Percentiles rank a stretch among this genome's conserved stretches.
These are phyloP conservation scores for Pseudohyphozyma bogoriensis DNA, from an alignment of 768 basidiomycete genomes.

Conservation along the genomic window DNA sequence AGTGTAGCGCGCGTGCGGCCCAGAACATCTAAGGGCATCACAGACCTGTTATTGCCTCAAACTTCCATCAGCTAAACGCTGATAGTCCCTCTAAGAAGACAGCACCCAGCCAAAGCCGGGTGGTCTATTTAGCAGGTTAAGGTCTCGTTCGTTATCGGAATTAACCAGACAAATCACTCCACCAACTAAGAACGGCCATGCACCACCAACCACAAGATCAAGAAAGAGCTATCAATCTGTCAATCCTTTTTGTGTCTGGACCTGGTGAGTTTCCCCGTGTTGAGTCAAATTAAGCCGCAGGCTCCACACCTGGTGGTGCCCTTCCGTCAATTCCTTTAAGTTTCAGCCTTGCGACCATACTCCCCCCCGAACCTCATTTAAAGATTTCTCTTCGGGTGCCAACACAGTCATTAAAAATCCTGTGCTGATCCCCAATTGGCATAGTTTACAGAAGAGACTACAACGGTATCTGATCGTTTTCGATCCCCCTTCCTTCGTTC, in stretches of 20 bases:
- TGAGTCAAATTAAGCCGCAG: slow-evolving; percentile 79
- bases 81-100: no score
- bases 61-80: no score
- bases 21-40: no score
- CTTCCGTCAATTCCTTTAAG: slow-evolving; percentile 77
- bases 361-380: slow-evolving; percentile 63
- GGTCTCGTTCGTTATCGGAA: slow-evolving; percentile 90
- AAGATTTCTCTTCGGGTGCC: slow-evolving; percentile 80
- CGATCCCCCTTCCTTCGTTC: no score
- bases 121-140: slow-evolving; percentile 86
- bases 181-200: slow-evolving; percentile 81
- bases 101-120: no score
- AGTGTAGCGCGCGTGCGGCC: no score
- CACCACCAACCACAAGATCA: slow-evolving; percentile 78
- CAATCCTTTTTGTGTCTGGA: no score
- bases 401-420: no score
- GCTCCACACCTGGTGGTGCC: slow-evolving; percentile 66
- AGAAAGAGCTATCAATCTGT: slow-evolving; percentile 77
- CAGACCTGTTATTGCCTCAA: no score
- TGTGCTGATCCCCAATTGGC: no score
- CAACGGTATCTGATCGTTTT: no score
- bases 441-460: no score
- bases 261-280: slow-evolving; percentile 72
- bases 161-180: slow-evolving; percentile 96
- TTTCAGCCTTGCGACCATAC: slow-evolving; percentile 66